These are phyloP conservation scores for Talaromyces wortmannii DNA, from an alignment of 495 filamentous ascomycete species.

Conservation along the genomic window DNA sequence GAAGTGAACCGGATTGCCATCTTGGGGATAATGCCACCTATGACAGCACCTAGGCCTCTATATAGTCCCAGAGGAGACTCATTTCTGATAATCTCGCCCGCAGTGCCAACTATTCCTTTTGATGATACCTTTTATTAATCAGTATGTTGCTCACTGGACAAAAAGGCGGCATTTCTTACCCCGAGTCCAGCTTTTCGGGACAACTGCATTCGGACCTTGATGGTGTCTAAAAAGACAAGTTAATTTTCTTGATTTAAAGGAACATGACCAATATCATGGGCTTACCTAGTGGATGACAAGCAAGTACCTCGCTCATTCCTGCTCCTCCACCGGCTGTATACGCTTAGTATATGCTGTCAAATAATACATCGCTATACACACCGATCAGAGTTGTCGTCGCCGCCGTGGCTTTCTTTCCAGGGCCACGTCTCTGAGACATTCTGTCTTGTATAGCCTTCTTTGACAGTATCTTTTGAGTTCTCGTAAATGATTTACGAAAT, in stretches of 20 bases:
- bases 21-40: constrained; percentile 96
- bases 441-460: no score
- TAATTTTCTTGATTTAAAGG: background rate
- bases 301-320: constrained; percentile 98
- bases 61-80: constrained; percentile 91
- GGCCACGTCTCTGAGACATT: constrained; percentile 38
- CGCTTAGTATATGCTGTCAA: background rate
- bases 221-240: constrained; percentile 56
- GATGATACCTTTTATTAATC: constrained; percentile 47
- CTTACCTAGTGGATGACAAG: constrained; percentile 88
- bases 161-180: constrained; percentile 33
- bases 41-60: constrained; percentile 91
- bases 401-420: constrained; percentile 72
- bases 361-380: constrained; percentile 27
- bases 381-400: constrained; percentile 93
- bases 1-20: constrained; percentile 99
- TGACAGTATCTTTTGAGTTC: no score
- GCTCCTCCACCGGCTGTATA: constrained; percentile 84
- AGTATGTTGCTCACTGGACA: no score
- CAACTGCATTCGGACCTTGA: constrained; percentile 99
- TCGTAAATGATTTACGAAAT: no score
- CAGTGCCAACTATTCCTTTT: constrained; percentile 81
- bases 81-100: constrained; percentile 74
- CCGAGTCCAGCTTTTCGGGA: constrained; percentile 81
- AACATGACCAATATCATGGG: background rate